Base-by-base conservation (phyloP, 495 filamentous ascomycete species). In the Hypomontagnella monticulosa region DNA sequence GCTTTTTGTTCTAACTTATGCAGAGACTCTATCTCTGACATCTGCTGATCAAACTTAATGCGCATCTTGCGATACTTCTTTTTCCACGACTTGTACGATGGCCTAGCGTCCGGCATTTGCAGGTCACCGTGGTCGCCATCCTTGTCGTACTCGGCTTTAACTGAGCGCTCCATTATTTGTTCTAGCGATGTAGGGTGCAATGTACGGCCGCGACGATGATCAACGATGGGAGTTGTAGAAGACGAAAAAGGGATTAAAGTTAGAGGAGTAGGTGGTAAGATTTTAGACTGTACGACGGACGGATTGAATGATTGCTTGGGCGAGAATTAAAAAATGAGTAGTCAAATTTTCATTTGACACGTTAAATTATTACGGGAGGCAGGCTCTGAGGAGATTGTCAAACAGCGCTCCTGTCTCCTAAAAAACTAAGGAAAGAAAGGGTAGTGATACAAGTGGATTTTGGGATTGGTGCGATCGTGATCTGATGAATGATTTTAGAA, bases 61-160 rank as follows among this genome's bases (percentile, higher is more conserved):
- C 91, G 89, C 80, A 96, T 87, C 80, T 99, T 99, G 55, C 91
- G 87, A 77, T 94, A 99, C 79, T 99, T 99, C 79, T 96, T 97
- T 79, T 92, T 93, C 75, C 68, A 83, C 15, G 75, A 81, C 49
- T 75, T 77, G 64, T 77, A 78, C 3, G 79, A 76, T 49, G 70
- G 67, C 64, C 72, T 77, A 33, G 75, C 61, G 20, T 77, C 78
- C 12, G 68, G 55, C 70, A 74, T 72, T 15, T 66, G 73, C 12
- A 64, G 57, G 64, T 78, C 75, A 48, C 66, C 71, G 14, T 71
- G 66, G 32, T 76, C 73, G 48, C 18, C 59, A 38, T 60, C 72
- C 47, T 47, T 69, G 55, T 60, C 65, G 37, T 19, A 65, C 48
- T 73, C 71, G 18, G 55, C 54, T 27, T 71, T 73, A 53, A 70